Conservation (phyloP, 169 alveolate genomes). For the Plasmodium gaboni region DNA sequence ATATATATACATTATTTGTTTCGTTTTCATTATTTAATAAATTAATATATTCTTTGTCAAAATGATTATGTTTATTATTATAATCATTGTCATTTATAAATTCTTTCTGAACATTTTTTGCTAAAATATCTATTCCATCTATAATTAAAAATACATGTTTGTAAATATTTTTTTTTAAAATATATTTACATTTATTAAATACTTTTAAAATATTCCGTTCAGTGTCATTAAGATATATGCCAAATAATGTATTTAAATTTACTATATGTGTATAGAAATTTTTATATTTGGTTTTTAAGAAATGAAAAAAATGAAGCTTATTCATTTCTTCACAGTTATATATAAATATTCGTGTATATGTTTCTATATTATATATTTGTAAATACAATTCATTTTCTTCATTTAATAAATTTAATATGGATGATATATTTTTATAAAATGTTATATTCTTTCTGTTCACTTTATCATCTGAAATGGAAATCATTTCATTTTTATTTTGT, state of each 20-base stretch:
- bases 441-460: background rate
- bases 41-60: too few relatives aligned
- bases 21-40: background rate
- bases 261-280: conserved; percentile 25
- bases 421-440: conserved; percentile 18
- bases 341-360: conserved; percentile 49
- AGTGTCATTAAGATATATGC: conserved; percentile 64
- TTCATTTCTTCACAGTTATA: conserved; percentile 62
- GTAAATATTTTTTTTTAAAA: background rate
- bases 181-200: conserved; percentile 24
- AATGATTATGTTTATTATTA: background rate
- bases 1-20: background rate
- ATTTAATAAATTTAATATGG: conserved; percentile 24
- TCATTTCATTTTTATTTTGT: background rate
- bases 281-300: conserved; percentile 1
- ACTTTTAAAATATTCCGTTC: conserved; percentile 50
- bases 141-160: conserved; percentile 25
- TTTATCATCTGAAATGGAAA: background rate
- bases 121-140: conserved; percentile 69
- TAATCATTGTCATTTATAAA: background rate
- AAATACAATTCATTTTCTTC: conserved; percentile 25
- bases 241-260: conserved; percentile 66
- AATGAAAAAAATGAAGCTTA: conserved; percentile 16
- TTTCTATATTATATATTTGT: conserved; percentile 45
- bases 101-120: background rate